Conservation (phyloP, 75 land plant species). For the Cunninghamia lanceolata region DNA sequence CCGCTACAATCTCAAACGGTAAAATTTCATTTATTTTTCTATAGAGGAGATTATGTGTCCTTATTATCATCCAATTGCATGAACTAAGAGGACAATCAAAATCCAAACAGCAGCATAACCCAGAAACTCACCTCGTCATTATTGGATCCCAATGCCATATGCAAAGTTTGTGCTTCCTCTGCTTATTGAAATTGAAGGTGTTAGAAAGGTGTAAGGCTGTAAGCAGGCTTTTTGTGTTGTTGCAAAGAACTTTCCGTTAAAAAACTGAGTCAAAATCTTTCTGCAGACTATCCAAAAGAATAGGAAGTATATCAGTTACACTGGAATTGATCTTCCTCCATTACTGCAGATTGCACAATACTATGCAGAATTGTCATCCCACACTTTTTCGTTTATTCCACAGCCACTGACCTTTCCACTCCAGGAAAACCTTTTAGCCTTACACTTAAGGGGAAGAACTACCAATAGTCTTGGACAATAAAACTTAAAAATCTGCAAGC, state of each 20-base stretch:
- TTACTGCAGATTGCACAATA: neutral
- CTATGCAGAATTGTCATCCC: neutral
- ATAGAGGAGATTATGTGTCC: neutral
- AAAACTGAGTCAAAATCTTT: neutral
- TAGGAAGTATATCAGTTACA: neutral
- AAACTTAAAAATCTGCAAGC: neutral
- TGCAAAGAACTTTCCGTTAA: neutral
- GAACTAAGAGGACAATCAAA: neutral
- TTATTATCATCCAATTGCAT: neutral
- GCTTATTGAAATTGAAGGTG: neutral
- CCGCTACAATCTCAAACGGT: neutral
- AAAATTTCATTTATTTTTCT: neutral
- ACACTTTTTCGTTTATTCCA: neutral
- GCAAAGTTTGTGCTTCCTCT: neutral
- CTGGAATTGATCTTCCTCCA: neutral
- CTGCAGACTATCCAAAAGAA: neutral
- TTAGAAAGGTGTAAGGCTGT: neutral
- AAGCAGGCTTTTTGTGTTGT: neutral
- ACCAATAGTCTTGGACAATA: neutral
- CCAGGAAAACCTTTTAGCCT: neutral
- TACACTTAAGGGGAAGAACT: neutral
- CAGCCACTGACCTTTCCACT: neutral
- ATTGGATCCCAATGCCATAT: slow-evolving; percentile 1
- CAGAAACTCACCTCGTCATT: slow-evolving; percentile 1
- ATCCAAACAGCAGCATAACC: neutral